Evolutionary conservation across 768 basidiomycete species (phyloP).

Genomic region (Chalciporus sphaerocephalus): DNA sequence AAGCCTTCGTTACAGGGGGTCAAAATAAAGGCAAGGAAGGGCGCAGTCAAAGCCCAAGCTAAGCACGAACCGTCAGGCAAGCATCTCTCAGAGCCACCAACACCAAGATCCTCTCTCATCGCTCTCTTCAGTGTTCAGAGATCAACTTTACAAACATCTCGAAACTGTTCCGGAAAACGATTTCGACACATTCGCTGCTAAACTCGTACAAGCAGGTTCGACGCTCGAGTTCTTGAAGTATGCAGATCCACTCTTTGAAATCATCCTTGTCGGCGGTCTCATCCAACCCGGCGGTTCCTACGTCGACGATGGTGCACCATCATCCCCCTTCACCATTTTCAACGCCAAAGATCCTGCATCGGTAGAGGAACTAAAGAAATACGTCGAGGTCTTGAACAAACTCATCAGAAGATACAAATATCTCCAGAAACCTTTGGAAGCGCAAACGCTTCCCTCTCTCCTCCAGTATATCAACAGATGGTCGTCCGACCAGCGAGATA

Average conservation of each 20-base stretch:
- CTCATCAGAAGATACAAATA: slow-evolving; percentile 98
- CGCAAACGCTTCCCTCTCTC: slow-evolving; percentile 72
- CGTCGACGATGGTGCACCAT: slow-evolving; percentile 80
- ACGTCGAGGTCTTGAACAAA: slow-evolving; percentile 92
- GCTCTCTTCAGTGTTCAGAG: slow-evolving; percentile 70
- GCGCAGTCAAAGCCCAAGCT: slow-evolving; percentile 86
- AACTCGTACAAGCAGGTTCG: slow-evolving; percentile 87
- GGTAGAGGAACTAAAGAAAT: slow-evolving; percentile 85
- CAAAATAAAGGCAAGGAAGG: slow-evolving; percentile 89
- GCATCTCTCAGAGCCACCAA: neutral
- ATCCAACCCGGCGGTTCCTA: slow-evolving; percentile 94
- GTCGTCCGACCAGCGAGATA: slow-evolving; percentile 71
- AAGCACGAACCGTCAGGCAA: slow-evolving; percentile 86
- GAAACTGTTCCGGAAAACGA: slow-evolving; percentile 77
- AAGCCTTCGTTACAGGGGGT: slow-evolving; percentile 93
- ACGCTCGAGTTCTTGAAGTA: slow-evolving; percentile 96
- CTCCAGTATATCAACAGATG: slow-evolving; percentile 90
- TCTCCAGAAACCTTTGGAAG: slow-evolving; percentile 95
- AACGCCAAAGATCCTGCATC: slow-evolving; percentile 75
- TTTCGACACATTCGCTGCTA: slow-evolving; percentile 76
- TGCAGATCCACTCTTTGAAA: slow-evolving; percentile 94
- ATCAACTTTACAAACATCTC: slow-evolving; percentile 87
- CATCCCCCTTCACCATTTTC: slow-evolving; percentile 86
- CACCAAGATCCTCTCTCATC: slow-evolving; percentile 8
- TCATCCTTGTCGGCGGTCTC: slow-evolving; percentile 91